Evolutionary conservation across 139 green algal species (phyloP).

Genomic region (Gonium pectorale): DNA sequence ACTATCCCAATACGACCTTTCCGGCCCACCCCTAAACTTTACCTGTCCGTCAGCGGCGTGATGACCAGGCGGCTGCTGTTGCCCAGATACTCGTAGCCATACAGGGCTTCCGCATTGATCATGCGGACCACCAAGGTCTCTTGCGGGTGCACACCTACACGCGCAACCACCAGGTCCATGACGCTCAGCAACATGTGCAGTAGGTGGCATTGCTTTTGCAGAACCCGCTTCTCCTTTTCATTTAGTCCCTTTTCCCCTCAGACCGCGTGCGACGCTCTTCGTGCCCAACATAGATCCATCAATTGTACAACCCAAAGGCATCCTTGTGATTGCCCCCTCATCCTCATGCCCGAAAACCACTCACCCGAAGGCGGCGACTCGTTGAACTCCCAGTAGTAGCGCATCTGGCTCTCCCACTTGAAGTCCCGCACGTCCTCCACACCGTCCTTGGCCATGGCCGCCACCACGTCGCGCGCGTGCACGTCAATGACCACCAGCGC

Average conservation of each 20-base stretch:
- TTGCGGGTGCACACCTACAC: constrained; percentile 58
- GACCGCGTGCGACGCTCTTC: too few species aligned
- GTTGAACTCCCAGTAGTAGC: constrained; percentile 85
- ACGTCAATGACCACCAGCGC: constrained; percentile 81
- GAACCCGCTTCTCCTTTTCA: too few species aligned
- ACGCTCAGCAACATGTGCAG: background rate
- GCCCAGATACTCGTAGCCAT: constrained; percentile 88
- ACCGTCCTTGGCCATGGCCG: constrained; percentile 70
- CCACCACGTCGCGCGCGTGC: constrained; percentile 72
- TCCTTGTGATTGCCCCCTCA: too few species aligned
- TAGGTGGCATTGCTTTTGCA: too few species aligned
- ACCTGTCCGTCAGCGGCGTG: constrained; percentile 87
- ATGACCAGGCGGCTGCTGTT: constrained; percentile 86
- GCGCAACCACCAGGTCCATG: background rate
- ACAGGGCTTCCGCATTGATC: constrained; percentile 77
- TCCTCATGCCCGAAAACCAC: too few species aligned
- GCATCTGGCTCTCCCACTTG: constrained; percentile 79
- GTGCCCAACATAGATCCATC: too few species aligned
- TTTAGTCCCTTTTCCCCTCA: too few species aligned
- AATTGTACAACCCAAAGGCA: too few species aligned
- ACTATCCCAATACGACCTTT: too few species aligned
- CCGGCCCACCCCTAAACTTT: too few species aligned
- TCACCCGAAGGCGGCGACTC: constrained; percentile 73
- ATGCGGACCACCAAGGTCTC: constrained; percentile 76
- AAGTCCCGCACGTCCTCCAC: constrained; percentile 80